Percentiles rank a stretch among this genome's conserved stretches.
phyloP scores from a whole-genome alignment of 2,329 filamentous ascomycete species.

The Waltergamsia citrina region DNA sequence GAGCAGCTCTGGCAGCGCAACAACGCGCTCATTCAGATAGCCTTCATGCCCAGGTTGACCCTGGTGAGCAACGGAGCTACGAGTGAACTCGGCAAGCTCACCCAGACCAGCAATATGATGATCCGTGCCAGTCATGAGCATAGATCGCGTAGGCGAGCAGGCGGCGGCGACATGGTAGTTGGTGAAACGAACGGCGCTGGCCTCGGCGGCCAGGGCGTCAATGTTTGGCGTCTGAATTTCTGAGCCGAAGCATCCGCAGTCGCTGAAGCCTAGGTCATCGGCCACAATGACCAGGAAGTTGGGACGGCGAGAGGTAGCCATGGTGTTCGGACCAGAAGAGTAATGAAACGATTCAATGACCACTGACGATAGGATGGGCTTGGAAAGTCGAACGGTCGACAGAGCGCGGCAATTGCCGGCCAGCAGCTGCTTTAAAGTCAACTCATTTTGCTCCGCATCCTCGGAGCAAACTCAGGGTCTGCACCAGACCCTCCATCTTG shows the following conservation, averaged over 20 bases:
- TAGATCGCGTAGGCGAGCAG: slow-evolving; percentile 47
- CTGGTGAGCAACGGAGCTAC: slow-evolving; percentile 7
- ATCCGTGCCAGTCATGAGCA: slow-evolving; percentile 52
- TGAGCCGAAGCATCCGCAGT: slow-evolving; percentile 18
- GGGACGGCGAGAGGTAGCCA: too few species aligned
- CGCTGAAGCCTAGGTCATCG: slow-evolving; percentile 22
- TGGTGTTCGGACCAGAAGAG: too few species aligned
- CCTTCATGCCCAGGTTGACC: slow-evolving; percentile 18
- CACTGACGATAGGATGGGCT: too few species aligned
- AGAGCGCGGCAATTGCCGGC: too few species aligned
- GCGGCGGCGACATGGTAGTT: slow-evolving; percentile 50
- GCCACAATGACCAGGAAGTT: slow-evolving; percentile 24
- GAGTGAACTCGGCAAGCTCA: slow-evolving; percentile 36
- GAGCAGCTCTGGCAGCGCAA: slow-evolving; percentile 16
- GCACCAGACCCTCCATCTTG: too few species aligned
- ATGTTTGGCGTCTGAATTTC: slow-evolving; percentile 22
- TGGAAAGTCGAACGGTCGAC: too few species aligned
- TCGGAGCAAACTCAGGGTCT: too few species aligned
- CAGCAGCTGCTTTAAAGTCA: too few species aligned
- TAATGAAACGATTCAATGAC: too few species aligned
- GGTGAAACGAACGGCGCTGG: slow-evolving; percentile 45
- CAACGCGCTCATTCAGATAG: slow-evolving; percentile 19
- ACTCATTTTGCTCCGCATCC: too few species aligned
- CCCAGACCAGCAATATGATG: slow-evolving; percentile 45
- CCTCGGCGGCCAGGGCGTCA: slow-evolving; percentile 22